Conservation (phyloP, 2,329 filamentous ascomycete species). For the Rutstroemia sp. region DNA sequence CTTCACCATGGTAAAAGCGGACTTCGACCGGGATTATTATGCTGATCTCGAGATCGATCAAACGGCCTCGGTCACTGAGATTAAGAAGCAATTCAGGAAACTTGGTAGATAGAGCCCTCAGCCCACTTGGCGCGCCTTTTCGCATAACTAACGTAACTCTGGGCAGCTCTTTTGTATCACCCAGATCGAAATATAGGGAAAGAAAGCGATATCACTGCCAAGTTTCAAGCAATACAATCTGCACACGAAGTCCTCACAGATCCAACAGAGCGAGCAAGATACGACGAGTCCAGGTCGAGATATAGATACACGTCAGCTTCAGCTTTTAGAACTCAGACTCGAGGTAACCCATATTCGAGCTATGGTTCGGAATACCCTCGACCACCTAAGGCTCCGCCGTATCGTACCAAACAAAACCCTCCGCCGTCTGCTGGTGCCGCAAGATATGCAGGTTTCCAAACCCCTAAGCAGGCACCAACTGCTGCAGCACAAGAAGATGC, state of each 20-base stretch:
- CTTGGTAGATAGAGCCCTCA: constrained; percentile 40
- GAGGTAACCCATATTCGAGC: constrained; percentile 30
- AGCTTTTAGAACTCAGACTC: constrained; percentile 16
- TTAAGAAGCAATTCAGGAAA: constrained; percentile 64
- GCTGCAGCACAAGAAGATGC: constrained; percentile 25
- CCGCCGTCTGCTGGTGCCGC: constrained; percentile 26
- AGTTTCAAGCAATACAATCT: constrained; percentile 64
- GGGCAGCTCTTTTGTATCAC: constrained; percentile 56
- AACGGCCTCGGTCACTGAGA: constrained; percentile 52
- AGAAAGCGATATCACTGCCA: constrained; percentile 57
- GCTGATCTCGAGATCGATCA: constrained; percentile 55
- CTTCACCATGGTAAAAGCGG: constrained; percentile 29
- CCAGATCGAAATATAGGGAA: constrained; percentile 64
- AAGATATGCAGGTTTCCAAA: constrained; percentile 26
- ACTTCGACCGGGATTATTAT: constrained; percentile 51
- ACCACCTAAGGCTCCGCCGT: constrained; percentile 27
- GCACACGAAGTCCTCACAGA: constrained; percentile 58
- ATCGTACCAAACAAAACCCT: constrained; percentile 12
- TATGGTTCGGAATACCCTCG: constrained; percentile 25
- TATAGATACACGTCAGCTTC: constrained; percentile 16
- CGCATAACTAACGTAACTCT: constrained; percentile 1
- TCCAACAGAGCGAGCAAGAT: constrained; percentile 25
- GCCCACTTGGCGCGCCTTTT: neutral
- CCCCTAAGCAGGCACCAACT: constrained; percentile 23
- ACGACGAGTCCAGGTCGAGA: constrained; percentile 26